Percentiles rank a stretch among this genome's conserved stretches.
These are phyloP conservation scores for Lolium rigidum DNA, from an alignment of 176 grass and related monocot genomes.

Conservation along the genomic window DNA sequence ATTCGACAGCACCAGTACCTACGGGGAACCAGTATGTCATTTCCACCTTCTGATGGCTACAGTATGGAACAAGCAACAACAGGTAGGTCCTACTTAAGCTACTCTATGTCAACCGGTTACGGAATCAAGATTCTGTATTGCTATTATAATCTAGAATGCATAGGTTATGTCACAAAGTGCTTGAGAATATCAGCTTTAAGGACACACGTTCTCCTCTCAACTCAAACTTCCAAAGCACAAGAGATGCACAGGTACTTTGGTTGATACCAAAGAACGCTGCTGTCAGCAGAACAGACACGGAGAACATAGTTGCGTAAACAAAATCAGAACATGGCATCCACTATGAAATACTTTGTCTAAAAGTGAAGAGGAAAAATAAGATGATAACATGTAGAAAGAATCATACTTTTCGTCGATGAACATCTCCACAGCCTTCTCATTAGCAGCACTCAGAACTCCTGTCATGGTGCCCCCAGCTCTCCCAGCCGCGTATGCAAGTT, in stretches of 20 bases:
- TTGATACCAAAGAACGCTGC: slow-evolving; percentile 15
- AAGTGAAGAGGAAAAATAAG: neutral
- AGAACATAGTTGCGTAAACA: slow-evolving; percentile 39
- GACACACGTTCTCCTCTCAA: slow-evolving; percentile 39
- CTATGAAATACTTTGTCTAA: slow-evolving; percentile 34
- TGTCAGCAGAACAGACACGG: slow-evolving; percentile 15
- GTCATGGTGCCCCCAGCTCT: slow-evolving; percentile 98
- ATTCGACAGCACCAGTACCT: neutral
- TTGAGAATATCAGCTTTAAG: slow-evolving; percentile 37
- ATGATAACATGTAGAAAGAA: slow-evolving; percentile 4
- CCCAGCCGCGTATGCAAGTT: slow-evolving; percentile 91
- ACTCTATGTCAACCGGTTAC: neutral
- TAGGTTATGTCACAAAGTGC: slow-evolving; percentile 18
- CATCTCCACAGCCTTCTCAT: slow-evolving; percentile 98
- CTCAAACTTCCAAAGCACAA: slow-evolving; percentile 25
- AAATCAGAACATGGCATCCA: slow-evolving; percentile 33
- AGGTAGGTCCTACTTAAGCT: slow-evolving; percentile 10
- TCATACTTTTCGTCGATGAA: slow-evolving; percentile 94
- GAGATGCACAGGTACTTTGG: slow-evolving; percentile 42
- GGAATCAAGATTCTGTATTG: slow-evolving; percentile 7
- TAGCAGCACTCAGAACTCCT: slow-evolving; percentile 96
- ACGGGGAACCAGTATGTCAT: neutral
- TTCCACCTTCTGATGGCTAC: neutral
- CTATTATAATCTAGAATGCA: slow-evolving; percentile 12
- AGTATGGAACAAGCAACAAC: neutral